Evolutionary conservation across 1,284 basidiomycete genomes (phyloP).

Genomic region (Papiliotrema nemorosa): DNA sequence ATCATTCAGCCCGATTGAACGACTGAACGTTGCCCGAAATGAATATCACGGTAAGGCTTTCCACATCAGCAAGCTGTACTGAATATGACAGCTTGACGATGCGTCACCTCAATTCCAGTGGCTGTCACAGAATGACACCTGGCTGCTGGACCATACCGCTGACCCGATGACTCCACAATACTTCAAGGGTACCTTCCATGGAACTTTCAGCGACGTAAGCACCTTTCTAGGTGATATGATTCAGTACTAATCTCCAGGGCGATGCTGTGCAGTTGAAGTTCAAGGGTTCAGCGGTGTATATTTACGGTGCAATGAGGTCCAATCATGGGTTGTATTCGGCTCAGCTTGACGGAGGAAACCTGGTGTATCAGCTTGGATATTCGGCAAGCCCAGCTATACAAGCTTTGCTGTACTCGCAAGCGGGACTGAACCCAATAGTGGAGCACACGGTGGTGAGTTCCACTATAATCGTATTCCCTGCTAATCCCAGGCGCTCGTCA

Average conservation of each 20-base stretch:
- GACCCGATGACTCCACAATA: slow-evolving; percentile 7
- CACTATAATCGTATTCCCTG: background rate
- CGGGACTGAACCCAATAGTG: background rate
- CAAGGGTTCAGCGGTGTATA: slow-evolving; percentile 1
- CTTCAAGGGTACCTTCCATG: slow-evolving; percentile 16
- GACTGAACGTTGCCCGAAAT: background rate
- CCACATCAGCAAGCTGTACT: background rate
- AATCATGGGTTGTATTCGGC: slow-evolving; percentile 3
- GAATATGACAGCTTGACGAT: slow-evolving; percentile 16
- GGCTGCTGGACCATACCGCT: slow-evolving; percentile 10
- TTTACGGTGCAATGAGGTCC: background rate
- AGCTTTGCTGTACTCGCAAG: background rate
- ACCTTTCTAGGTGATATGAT: background rate
- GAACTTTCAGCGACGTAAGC: slow-evolving; percentile 15
- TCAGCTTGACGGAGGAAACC: slow-evolving; percentile 2
- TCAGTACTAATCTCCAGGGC: slow-evolving; percentile 8
- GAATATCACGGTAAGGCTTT: slow-evolving; percentile 9
- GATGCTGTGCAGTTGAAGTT: slow-evolving; percentile 22
- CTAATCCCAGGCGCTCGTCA: slow-evolving; percentile 7
- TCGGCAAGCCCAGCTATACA: background rate
- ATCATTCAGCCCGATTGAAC: no score
- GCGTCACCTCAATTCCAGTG: slow-evolving; percentile 17
- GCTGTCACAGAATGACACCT: slow-evolving; percentile 6
- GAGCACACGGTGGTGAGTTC: slow-evolving; percentile 6
- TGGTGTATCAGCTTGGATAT: background rate